Percentiles rank a stretch among this genome's conserved stretches.
Conservation (phyloP, 805 yeast species). For the Candida argentea region DNA sequence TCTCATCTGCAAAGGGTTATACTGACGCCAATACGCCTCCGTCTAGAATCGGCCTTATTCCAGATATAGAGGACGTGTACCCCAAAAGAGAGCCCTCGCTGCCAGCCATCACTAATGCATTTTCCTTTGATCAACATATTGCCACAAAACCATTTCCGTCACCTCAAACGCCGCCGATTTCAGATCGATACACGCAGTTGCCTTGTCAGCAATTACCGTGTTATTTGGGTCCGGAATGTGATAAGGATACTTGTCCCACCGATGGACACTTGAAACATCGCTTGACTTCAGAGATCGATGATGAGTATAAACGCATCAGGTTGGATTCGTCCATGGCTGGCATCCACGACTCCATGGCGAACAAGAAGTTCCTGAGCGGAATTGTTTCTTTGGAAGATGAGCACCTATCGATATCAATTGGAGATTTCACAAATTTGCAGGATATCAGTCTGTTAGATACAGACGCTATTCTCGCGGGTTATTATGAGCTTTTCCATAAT, state of each 20-base stretch:
- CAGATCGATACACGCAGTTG: constrained; percentile 1
- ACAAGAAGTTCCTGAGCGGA: neutral
- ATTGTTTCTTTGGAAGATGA: constrained; percentile 3
- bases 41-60: constrained; percentile 4
- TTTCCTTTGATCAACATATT: too few species aligned
- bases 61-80: constrained; percentile 11
- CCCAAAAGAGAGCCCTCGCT: neutral
- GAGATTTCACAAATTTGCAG: constrained; percentile 9
- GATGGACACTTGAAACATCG: constrained; percentile 2
- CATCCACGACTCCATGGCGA: constrained; percentile 3
- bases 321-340: constrained; percentile 3
- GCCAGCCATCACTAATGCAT: neutral
- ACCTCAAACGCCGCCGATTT: too few species aligned
- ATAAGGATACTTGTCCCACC: constrained; percentile 1
- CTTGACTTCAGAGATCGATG: constrained; percentile 1
- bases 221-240: constrained; percentile 1
- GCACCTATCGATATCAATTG: constrained; percentile 1
- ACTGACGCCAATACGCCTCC: constrained; percentile 2
- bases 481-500: constrained; percentile 28
- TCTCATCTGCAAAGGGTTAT: constrained; percentile 9
- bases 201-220: constrained; percentile 4
- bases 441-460: constrained; percentile 8
- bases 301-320: constrained; percentile 3
- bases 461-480: constrained; percentile 10
- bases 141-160: too few species aligned